These are phyloP conservation scores for Pseudodiploospora longispora DNA, from an alignment of 2,329 filamentous ascomycete species.

Conservation along the genomic window DNA sequence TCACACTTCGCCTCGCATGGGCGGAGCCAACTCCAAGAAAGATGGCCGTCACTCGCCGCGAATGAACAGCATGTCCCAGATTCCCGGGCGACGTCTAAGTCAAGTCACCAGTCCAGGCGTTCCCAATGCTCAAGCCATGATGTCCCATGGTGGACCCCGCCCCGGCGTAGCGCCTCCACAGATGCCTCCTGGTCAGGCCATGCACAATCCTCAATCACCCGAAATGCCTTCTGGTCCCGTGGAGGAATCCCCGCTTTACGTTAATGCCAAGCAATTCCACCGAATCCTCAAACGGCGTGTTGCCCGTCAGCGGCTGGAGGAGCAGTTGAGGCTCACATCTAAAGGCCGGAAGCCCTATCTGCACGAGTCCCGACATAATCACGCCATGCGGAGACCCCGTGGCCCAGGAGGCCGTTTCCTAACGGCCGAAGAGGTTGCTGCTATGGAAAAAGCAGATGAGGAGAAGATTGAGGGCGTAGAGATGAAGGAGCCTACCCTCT, in stretches of 20 bases:
- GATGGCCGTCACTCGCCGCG: slow-evolving; percentile 72
- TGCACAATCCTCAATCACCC: slow-evolving; percentile 65
- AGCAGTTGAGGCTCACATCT: slow-evolving; percentile 81
- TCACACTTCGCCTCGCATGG: slow-evolving; percentile 71
- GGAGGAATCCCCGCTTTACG: slow-evolving; percentile 92
- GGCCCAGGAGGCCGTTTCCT: slow-evolving; percentile 92
- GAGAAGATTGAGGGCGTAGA: slow-evolving; percentile 24
- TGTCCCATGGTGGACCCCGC: slow-evolving; percentile 56
- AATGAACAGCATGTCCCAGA: slow-evolving; percentile 54
- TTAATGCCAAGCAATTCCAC: slow-evolving; percentile 98
- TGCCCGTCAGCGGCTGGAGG: slow-evolving; percentile 86
- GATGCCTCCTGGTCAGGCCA: slow-evolving; percentile 54
- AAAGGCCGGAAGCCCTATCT: slow-evolving; percentile 96
- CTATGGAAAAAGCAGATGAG: slow-evolving; percentile 56
- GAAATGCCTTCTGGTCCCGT: slow-evolving; percentile 65
- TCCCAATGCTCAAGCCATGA: slow-evolving; percentile 64
- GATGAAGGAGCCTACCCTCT: slow-evolving; percentile 16
- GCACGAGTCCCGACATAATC: slow-evolving; percentile 95
- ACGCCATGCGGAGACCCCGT: slow-evolving; percentile 91
- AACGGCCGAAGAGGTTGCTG: slow-evolving; percentile 90
- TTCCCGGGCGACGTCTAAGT: slow-evolving; percentile 62
- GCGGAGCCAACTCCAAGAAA: slow-evolving; percentile 61
- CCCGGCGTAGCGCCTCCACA: slow-evolving; percentile 48
- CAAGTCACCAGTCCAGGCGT: slow-evolving; percentile 70
- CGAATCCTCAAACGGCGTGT: slow-evolving; percentile 91